Evolutionary conservation across 1,284 basidiomycete genomes (phyloP).

Genomic region (Chondrostereum purpureum): DNA sequence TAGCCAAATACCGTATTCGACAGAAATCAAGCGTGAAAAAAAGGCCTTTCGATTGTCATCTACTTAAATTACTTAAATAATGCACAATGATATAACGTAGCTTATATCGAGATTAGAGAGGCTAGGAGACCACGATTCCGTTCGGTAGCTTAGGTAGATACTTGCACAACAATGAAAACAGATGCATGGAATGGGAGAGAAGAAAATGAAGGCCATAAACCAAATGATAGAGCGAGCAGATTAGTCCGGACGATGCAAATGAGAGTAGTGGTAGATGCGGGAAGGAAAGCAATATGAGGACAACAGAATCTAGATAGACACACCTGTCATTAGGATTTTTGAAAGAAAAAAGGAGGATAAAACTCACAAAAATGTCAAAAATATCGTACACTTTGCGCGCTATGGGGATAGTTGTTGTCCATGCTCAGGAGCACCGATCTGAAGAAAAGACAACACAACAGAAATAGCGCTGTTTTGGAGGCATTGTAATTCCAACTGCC

Average conservation of each 20-base stretch:
- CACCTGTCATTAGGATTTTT: no score
- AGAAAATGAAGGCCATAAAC: neutral
- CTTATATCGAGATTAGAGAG: neutral
- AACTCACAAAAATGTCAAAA: conserved; percentile 6
- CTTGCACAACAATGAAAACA: conserved; percentile 5
- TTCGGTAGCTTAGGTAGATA: conserved; percentile 9
- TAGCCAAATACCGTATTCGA: no score
- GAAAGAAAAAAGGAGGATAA: no score
- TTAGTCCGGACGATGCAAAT: neutral
- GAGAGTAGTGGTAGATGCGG: neutral
- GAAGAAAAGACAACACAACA: conserved; percentile 48
- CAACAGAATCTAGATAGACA: neutral
- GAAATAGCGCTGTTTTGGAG: conserved; percentile 67
- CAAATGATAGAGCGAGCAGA: neutral
- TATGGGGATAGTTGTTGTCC: conserved; percentile 8
- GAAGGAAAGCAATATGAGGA: conserved; percentile 1
- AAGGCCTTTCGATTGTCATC: neutral
- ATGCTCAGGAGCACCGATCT: conserved; percentile 35
- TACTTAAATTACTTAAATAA: neutral
- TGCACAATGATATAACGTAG: neutral
- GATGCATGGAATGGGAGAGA: conserved; percentile 4
- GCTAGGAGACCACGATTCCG: neutral
- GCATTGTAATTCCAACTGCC: conserved; percentile 63
- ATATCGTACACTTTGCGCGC: neutral
- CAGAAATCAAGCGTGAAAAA: no score